Evolutionary conservation across 2,329 filamentous ascomycete species (phyloP).

Genomic region (Cadophora sp.): DNA sequence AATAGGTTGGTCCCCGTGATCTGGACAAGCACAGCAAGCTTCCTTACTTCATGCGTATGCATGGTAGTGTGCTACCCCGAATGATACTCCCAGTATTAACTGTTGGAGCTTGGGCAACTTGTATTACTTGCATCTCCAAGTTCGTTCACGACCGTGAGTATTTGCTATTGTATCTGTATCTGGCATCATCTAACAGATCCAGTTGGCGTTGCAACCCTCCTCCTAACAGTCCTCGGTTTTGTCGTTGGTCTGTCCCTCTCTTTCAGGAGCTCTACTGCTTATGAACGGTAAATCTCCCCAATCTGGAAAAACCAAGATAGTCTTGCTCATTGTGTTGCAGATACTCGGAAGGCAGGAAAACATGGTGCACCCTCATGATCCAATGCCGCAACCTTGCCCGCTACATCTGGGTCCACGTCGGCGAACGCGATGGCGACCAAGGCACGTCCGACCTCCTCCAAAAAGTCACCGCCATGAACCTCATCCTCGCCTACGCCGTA

Average conservation of each 20-base stretch:
- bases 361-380: constrained; percentile 65
- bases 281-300: constrained; percentile 59
- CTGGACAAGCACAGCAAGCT: constrained; percentile 79
- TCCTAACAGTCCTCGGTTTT: constrained; percentile 81
- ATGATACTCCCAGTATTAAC: constrained; percentile 73
- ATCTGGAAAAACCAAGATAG: not conserved
- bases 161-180: not conserved
- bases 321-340: not conserved
- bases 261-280: constrained; percentile 78
- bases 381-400: constrained; percentile 74
- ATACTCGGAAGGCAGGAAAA: constrained; percentile 68
- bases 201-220: constrained; percentile 66
- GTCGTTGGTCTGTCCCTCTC: constrained; percentile 79
- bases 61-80: constrained; percentile 77
- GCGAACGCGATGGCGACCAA: constrained; percentile 59
- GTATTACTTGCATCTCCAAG: constrained; percentile 63
- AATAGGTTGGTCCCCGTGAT: constrained; percentile 64
- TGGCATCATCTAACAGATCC: not conserved
- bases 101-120: constrained; percentile 68
- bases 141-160: constrained; percentile 22
- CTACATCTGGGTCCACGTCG: constrained; percentile 81
- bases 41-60: constrained; percentile 76
- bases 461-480: constrained; percentile 73
- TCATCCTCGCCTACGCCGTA: constrained; percentile 77
- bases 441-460: constrained; percentile 71